Evolutionary conservation across 1,284 basidiomycete genomes (phyloP).

Genomic region (Moniliophthora roreri): DNA sequence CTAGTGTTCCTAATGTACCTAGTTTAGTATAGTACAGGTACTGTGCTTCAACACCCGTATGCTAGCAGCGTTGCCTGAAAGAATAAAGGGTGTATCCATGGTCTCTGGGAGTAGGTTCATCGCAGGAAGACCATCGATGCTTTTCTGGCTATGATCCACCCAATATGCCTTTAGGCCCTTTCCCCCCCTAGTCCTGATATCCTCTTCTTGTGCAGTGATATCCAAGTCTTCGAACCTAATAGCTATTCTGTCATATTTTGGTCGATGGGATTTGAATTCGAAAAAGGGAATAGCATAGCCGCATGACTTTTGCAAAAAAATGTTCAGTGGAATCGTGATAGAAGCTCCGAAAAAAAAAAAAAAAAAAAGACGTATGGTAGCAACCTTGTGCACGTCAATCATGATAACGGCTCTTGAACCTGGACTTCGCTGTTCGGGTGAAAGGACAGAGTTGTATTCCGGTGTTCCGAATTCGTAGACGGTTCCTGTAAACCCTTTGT

Average conservation of each 20-base stretch:
- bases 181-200: no score
- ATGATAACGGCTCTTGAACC: conserved; percentile 54
- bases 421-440: conserved; percentile 40
- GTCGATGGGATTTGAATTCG: conserved; percentile 44
- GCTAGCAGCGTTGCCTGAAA: no score
- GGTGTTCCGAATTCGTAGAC: conserved; percentile 54
- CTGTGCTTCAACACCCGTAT: no score
- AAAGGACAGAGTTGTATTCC: conserved; percentile 45
- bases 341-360: no score
- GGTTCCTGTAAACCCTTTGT: conserved; percentile 14
- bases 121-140: background rate
- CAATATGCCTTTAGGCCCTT: background rate
- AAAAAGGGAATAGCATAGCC: conserved; percentile 54
- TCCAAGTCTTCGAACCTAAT: no score
- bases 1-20: no score
- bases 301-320: conserved; percentile 42
- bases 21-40: no score
- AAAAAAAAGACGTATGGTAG: conserved; percentile 46
- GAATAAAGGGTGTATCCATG: background rate
- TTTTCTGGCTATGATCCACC: background rate
- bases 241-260: conserved; percentile 14
- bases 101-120: background rate
- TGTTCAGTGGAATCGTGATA: no score
- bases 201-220: no score
- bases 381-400: conserved; percentile 51